A percentile compares a stretch with the other conserved stretches of the same genome.
These are phyloP conservation scores for Porphyrellus sp. DNA, from an alignment of 1,284 basidiomycete genomes.

Conservation along the genomic window DNA sequence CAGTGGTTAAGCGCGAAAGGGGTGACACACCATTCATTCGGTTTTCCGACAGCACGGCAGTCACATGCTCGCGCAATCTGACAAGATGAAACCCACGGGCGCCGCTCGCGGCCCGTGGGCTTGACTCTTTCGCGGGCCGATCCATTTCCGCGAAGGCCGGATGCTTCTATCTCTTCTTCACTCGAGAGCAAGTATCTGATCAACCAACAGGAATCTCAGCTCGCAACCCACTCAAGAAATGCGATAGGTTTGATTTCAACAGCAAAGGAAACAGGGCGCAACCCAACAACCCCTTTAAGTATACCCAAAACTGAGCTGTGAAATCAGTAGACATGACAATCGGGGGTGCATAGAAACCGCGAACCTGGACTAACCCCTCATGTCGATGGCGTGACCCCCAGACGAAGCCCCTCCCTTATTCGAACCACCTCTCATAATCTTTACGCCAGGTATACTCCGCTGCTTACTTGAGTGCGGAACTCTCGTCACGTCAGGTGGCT, in stretches of 20 bases:
- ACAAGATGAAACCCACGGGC: background rate
- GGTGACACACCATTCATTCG: background rate
- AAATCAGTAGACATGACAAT: conserved; percentile 5
- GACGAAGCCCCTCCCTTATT: conserved; percentile 13
- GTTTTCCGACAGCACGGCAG: background rate
- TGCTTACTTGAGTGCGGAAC: conserved; percentile 21
- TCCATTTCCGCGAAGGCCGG: conserved; percentile 6
- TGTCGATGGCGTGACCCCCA: conserved; percentile 7
- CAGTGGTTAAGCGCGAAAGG: background rate
- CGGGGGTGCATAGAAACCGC: background rate
- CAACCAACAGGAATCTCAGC: background rate
- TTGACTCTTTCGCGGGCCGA: background rate
- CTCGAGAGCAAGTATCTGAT: background rate
- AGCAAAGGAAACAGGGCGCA: conserved; percentile 3
- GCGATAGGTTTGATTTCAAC: conserved; percentile 2
- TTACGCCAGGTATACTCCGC: conserved; percentile 34
- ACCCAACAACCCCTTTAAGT: background rate
- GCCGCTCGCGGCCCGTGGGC: background rate
- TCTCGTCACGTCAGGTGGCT: conserved; percentile 16
- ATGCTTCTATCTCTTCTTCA: background rate
- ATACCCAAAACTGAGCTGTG: conserved; percentile 9
- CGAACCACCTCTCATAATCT: conserved; percentile 29
- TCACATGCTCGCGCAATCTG: background rate
- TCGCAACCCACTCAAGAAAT: conserved; percentile 6
- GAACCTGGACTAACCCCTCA: conserved; percentile 9